These are phyloP conservation scores for Globisporangium acanthophoron DNA, from an alignment of 352 stramenopile species.

Conservation along the genomic window DNA sequence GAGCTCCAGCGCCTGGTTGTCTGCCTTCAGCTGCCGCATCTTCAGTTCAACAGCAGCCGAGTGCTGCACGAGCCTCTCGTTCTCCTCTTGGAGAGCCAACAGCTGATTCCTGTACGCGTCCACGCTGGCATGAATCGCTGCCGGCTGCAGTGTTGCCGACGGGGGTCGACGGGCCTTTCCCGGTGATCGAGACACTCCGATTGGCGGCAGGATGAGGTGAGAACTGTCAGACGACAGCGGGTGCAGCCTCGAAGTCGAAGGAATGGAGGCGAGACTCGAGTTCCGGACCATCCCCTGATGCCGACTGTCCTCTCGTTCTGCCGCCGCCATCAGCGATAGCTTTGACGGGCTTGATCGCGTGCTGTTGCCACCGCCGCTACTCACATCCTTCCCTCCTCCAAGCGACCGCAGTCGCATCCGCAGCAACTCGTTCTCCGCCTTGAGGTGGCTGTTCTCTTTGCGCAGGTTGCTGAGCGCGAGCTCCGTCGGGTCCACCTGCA, in stretches of 20 bases:
- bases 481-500: conserved; percentile 65
- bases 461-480: conserved; percentile 52
- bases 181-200: conserved; percentile 7
- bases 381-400: conserved; percentile 4
- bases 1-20: conserved; percentile 42
- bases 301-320: conserved; percentile 1
- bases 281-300: conserved; percentile 1
- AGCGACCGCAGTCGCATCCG: conserved; percentile 39
- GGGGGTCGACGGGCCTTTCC: conserved; percentile 12
- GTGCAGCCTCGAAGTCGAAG: conserved; percentile 26
- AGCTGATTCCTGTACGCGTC: conserved; percentile 49
- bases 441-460: conserved; percentile 57
- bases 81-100: conserved; percentile 53
- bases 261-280: conserved; percentile 19
- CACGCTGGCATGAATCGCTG: conserved; percentile 11
- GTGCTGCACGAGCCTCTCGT: conserved; percentile 39
- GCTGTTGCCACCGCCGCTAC: not conserved
- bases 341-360: conserved; percentile 8
- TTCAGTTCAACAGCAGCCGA: conserved; percentile 21
- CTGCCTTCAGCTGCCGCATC: conserved; percentile 28
- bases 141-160: not conserved
- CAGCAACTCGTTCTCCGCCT: conserved; percentile 52
- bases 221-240: conserved; percentile 14
- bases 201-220: conserved; percentile 5
- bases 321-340: not conserved